Conservation (phyloP, 1,139 yeast species). For the Debaryomyces coudertii region DNA sequence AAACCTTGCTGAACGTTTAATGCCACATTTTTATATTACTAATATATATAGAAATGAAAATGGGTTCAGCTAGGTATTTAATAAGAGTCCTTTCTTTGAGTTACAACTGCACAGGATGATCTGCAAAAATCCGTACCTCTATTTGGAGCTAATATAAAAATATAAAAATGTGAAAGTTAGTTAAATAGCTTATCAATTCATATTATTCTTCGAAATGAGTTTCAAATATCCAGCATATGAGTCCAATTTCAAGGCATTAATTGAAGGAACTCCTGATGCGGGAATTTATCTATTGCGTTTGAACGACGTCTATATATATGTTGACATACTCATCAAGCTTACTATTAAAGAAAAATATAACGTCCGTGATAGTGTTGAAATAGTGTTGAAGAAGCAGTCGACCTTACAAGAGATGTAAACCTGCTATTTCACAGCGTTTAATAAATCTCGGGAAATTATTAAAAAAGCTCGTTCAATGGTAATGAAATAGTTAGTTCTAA, state of each 20-base stretch:
- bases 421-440: slow-evolving; percentile 14
- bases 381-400: slow-evolving; percentile 10
- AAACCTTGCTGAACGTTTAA: too few relatives aligned
- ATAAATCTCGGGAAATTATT: slow-evolving; percentile 12
- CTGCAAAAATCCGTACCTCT: too few relatives aligned
- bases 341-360: slow-evolving; percentile 11
- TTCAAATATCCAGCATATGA: slow-evolving; percentile 5
- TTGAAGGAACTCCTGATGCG: slow-evolving; percentile 11
- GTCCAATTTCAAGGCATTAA: slow-evolving; percentile 7
- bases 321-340: slow-evolving; percentile 15
- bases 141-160: neutral
- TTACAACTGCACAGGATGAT: too few relatives aligned
- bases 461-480: slow-evolving; percentile 11
- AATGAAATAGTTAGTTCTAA: slow-evolving; percentile 4
- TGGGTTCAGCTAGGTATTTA: too few relatives aligned
- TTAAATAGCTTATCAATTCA: neutral
- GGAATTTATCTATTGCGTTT: slow-evolving; percentile 11
- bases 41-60: too few relatives aligned
- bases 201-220: neutral
- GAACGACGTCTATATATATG: slow-evolving; percentile 12
- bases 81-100: too few relatives aligned
- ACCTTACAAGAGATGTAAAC: slow-evolving; percentile 17
- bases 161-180: neutral
- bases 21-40: too few relatives aligned
- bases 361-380: slow-evolving; percentile 8